A percentile compares a stretch with the other conserved stretches of the same genome.
phyloP scores from a whole-genome alignment of 192 early-diverging fungal genomes.

The Coemansia sp. region DNA sequence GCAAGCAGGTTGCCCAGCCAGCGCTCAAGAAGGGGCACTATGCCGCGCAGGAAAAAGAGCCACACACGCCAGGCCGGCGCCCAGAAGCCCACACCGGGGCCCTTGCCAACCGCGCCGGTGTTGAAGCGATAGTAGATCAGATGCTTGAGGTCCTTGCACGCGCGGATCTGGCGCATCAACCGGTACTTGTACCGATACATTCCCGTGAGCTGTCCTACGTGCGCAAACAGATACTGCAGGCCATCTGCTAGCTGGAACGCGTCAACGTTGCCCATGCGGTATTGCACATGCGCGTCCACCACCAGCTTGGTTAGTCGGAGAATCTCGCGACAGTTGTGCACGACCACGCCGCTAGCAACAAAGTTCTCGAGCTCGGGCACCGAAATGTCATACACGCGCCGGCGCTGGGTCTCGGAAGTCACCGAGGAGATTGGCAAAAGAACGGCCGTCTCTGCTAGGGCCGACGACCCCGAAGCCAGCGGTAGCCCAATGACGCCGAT shows the following conservation, averaged over 20 bases:
- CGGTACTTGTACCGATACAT: conserved; percentile 99
- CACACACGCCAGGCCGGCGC: conserved; percentile 99
- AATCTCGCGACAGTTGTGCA: conserved; percentile 83
- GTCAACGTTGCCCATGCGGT: conserved; percentile 96
- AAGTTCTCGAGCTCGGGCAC: conserved; percentile 54
- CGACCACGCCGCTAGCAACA: conserved; percentile 46
- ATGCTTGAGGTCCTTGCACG: conserved; percentile 93
- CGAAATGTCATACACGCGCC: conserved; percentile 52
- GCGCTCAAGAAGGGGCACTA: conserved; percentile 93
- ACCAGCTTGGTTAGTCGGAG: conserved; percentile 93
- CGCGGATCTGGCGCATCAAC: conserved; percentile 95
- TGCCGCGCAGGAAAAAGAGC: conserved; percentile 99
- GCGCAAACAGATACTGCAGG: conserved; percentile 97
- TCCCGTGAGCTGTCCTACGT: conserved; percentile 97
- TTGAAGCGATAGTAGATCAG: conserved; percentile 90
- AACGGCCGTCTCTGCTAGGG: conserved; percentile 16
- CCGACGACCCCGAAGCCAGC: not conserved
- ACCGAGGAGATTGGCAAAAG: conserved; percentile 25
- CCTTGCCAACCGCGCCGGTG: conserved; percentile 95
- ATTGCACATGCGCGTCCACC: conserved; percentile 98
- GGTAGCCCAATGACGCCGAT: conserved; percentile 12
- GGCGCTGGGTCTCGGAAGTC: conserved; percentile 1
- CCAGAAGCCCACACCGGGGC: conserved; percentile 98
- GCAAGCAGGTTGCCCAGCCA: conserved; percentile 99
- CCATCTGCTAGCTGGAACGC: conserved; percentile 99